Base-by-base conservation (phyloP, 2,329 filamentous ascomycete genomes). In the Monascus ruber region DNA sequence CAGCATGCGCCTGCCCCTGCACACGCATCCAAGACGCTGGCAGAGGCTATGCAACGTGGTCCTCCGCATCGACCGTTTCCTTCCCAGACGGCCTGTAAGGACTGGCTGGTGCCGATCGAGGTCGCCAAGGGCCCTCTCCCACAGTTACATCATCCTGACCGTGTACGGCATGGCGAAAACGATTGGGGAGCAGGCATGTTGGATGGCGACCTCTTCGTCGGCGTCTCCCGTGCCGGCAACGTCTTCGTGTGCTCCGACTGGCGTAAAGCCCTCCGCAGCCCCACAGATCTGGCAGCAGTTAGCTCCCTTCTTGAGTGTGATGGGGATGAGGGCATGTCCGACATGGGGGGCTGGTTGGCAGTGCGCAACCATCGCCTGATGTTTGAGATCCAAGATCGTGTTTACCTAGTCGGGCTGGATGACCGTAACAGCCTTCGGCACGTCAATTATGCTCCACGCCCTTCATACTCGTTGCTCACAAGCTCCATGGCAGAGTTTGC, bases 181-280 rank as follows among this genome's bases (percentile, higher is more conserved):
- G 66, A 70, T 45, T 71, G 67, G 66, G 68, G 68, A 11, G 65
- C 68, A 2, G 67, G 66, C 4, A 64, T 68, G 62, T 41, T 69
- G 5, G 42, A 57, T 31, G 64, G 60, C 1, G 47, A 63, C 17
- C 47, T 65, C 24, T 64, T 71, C 43, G 66, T 63, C 1, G 67
- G 66, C 29, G 54, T 69, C 28, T 69, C 65, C 7, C 56, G 63
- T 4, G 58, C 58, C 6, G 67, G 67, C 1, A 52, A 65, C 24
- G 53, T 69, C 1, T 60, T 70, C 34, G 49, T 70, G n/a, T 68
- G 66, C 42, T 58, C 59, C 0, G 51, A 68, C 43, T 70, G 66
- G 65, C 59, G 58, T 0, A 58, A 57, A 34, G 58, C 62, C 3
- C 44, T 69, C 5, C 46, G 45, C 2, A 49, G 52, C 24, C 46